Base-by-base conservation (phyloP, 768 basidiomycete genomes). In the Pleurotus eryngii region DNA sequence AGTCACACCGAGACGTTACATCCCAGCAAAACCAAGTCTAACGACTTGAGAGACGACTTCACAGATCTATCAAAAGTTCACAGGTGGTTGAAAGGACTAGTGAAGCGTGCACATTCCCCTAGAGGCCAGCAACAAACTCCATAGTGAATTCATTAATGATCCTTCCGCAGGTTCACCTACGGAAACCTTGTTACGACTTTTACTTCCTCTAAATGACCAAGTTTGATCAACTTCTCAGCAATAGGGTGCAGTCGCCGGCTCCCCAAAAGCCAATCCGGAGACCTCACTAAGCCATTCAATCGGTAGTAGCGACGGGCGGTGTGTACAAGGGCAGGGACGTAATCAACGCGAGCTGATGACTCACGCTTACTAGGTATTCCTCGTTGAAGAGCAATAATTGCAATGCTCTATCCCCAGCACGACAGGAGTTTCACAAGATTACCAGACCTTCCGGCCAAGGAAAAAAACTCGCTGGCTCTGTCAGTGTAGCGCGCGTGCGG, bases 381-480 rank as follows among this genome's bases (percentile, higher is more conserved):
- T 87, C 82, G 84, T 88, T 89, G 85, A 89, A 87, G 87, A 88
- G 85, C 86, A 84, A 89, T 87, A 89, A 87, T 88, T 87, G 84
- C 86, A 89, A 87, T 87, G 84, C 85, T 87, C 87, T 86, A 87
- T 87, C 85, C 86, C 86, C 85, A 85, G 81, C 84, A 86, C 81
- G 82, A 85, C 82, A 79, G 79, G n/a, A 81, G 82, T 84, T 85
- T 85, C 82, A 85, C 82, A 84, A 84, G 83, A 84, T 85, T 85
- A 83, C 83, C 81, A 76, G 78, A 65, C 65, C 65, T 64, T 70
- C 63, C 37, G 62, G 59, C 57, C 61, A 57, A 64, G 60, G 62
- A 51, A 85, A 80, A 78, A 72, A 80, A 87, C 86, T 87, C 85
- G 82, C 86, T 89, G 87, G 86, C 85, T 83, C 85, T 82, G 86